phyloP scores from a whole-genome alignment of 768 basidiomycete genomes.

The Mycena capillaripes region DNA sequence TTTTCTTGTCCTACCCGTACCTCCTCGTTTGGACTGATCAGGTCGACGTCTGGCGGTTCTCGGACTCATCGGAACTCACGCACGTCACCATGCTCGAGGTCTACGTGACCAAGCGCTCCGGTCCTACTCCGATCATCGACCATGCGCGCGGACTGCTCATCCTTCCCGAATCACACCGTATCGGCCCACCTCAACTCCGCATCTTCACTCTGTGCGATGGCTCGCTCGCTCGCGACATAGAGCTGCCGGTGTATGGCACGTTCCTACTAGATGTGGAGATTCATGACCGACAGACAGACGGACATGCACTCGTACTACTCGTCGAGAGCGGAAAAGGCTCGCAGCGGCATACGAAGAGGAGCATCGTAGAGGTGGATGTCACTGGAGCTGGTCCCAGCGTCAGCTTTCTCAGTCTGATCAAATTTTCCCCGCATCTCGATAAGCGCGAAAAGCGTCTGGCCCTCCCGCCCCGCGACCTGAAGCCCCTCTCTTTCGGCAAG shows the following conservation, averaged over 20 bases:
- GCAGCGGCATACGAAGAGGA: constrained; percentile 12
- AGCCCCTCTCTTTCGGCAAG: constrained; percentile 18
- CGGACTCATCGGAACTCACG: constrained; percentile 11
- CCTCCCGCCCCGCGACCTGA: not conserved
- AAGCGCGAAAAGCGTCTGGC: constrained; percentile 21
- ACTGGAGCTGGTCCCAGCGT: not conserved
- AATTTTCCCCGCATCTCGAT: constrained; percentile 15
- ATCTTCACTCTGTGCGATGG: constrained; percentile 21
- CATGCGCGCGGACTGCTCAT: constrained; percentile 21
- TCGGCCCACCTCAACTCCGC: constrained; percentile 15
- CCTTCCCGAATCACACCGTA: constrained; percentile 16
- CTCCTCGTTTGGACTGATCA: constrained; percentile 27
- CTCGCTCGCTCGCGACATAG: constrained; percentile 19
- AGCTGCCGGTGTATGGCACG: constrained; percentile 11
- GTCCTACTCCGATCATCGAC: constrained; percentile 24
- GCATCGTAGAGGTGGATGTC: constrained; percentile 26
- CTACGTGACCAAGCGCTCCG: constrained; percentile 9
- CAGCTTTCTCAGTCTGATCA: not conserved
- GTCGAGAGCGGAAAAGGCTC: not conserved
- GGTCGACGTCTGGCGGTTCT: constrained; percentile 28
- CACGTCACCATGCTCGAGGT: constrained; percentile 19
- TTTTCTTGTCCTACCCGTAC: constrained; percentile 27
- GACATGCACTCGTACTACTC: constrained; percentile 21
- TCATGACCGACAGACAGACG: constrained; percentile 25
- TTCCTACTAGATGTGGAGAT: constrained; percentile 14